Percentiles rank a stretch among this genome's conserved stretches.
phyloP scores from a whole-genome alignment of 768 basidiomycete genomes.

The Daedalea quercina region DNA sequence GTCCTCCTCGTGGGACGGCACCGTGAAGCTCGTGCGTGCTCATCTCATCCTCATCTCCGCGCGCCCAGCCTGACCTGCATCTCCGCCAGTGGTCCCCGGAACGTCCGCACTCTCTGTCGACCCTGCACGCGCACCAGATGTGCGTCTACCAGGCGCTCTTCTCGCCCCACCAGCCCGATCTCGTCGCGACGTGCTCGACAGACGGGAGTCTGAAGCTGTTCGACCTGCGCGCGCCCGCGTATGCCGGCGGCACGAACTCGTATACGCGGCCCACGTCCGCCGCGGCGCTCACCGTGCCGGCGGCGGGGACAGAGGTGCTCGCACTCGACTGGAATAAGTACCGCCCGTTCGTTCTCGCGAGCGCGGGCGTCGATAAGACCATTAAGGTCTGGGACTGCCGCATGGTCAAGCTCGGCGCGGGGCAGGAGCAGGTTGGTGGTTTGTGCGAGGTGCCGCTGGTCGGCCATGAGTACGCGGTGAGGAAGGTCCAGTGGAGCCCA shows the following conservation, averaged over 20 bases:
- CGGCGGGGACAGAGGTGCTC: constrained; percentile 72
- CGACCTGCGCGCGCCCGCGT: constrained; percentile 65
- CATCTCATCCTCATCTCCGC: constrained; percentile 7
- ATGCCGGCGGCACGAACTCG: constrained; percentile 40
- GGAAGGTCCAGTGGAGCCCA: constrained; percentile 87
- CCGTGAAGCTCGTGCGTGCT: constrained; percentile 81
- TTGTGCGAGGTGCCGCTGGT: constrained; percentile 61
- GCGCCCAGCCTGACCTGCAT: background rate
- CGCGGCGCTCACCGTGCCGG: constrained; percentile 71
- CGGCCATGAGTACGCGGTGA: constrained; percentile 87
- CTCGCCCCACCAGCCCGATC: constrained; percentile 84
- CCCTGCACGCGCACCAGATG: constrained; percentile 75
- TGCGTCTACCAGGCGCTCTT: constrained; percentile 91
- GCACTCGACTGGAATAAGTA: constrained; percentile 94
- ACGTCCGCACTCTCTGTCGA: constrained; percentile 67
- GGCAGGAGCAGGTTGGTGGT: constrained; percentile 52
- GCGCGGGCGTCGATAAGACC: constrained; percentile 70
- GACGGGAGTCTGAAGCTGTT: constrained; percentile 84
- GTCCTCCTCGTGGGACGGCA: constrained; percentile 90
- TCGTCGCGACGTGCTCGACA: constrained; percentile 77
- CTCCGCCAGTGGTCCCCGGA: constrained; percentile 77
- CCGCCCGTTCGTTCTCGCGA: constrained; percentile 68
- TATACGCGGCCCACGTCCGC: constrained; percentile 66
- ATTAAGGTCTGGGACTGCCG: constrained; percentile 84
- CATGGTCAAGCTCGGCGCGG: constrained; percentile 56